Conservation (phyloP, 2,329 filamentous ascomycete species). For the Fusarium verticillioides region DNA sequence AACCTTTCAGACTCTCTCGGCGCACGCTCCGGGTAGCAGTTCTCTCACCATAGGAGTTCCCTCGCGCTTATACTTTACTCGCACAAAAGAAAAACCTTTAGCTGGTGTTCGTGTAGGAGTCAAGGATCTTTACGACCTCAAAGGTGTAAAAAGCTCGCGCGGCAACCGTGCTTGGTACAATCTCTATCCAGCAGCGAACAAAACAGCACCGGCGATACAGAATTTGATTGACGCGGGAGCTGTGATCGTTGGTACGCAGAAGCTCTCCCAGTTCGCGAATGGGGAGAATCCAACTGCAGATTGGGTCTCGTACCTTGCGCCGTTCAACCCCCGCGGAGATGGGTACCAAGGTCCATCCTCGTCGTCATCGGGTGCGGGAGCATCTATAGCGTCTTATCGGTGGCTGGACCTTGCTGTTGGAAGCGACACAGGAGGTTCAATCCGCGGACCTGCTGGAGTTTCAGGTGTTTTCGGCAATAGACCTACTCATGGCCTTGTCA, state of each 20-base stretch:
- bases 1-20: neutral
- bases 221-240: constrained; percentile 22
- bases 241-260: constrained; percentile 17
- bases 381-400: constrained; percentile 53
- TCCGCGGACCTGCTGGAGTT: constrained; percentile 56
- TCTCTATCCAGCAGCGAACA: neutral
- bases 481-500: constrained; percentile 52
- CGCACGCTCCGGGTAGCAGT: neutral
- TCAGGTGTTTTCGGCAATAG: constrained; percentile 59
- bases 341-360: constrained; percentile 55
- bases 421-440: constrained; percentile 44
- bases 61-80: constrained; percentile 1
- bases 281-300: constrained; percentile 2
- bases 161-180: constrained; percentile 26
- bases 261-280: constrained; percentile 26
- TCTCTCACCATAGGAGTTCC: constrained; percentile 2
- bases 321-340: constrained; percentile 60
- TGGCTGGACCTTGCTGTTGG: constrained; percentile 53
- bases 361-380: constrained; percentile 57
- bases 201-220: constrained; percentile 13
- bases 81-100: neutral
- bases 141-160: constrained; percentile 12
- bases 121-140: constrained; percentile 31
- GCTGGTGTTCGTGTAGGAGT: constrained; percentile 8
- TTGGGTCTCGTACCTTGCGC: constrained; percentile 52